Conservation (phyloP, 179 eudicot genomes). For the Silene noctiflora region DNA sequence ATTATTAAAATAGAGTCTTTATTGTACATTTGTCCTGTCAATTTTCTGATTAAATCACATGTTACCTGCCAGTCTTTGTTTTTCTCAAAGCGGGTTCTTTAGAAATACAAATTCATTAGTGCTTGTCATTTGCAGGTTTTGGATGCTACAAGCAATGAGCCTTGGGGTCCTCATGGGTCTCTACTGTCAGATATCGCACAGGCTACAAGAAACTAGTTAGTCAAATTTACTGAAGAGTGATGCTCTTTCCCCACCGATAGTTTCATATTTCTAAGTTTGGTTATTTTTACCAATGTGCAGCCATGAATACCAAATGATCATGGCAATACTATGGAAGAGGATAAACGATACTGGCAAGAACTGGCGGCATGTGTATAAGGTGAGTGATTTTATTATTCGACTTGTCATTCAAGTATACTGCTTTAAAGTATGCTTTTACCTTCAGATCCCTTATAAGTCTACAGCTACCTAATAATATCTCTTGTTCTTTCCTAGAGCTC, state of each 20-base stretch:
- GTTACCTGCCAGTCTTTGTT: slow-evolving; percentile 4
- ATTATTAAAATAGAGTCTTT: not conserved
- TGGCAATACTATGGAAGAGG: slow-evolving; percentile 91
- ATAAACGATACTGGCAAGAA: slow-evolving; percentile 91
- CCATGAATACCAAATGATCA: slow-evolving; percentile 91
- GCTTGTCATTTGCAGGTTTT: slow-evolving; percentile 48
- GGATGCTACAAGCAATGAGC: slow-evolving; percentile 99
- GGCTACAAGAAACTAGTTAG: slow-evolving; percentile 89
- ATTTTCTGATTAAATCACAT: not conserved
- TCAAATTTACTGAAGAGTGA: not conserved
- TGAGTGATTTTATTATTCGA: slow-evolving; percentile 15
- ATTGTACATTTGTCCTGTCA: not conserved
- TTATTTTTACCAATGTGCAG: slow-evolving; percentile 38
- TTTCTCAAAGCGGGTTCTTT: not conserved
- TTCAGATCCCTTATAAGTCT: not conserved
- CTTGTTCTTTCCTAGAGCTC: not conserved
- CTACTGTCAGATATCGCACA: slow-evolving; percentile 95
- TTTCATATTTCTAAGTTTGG: slow-evolving; percentile 6
- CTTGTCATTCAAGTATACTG: not conserved
- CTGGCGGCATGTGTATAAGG: slow-evolving; percentile 99
- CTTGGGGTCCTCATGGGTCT: slow-evolving; percentile 99
- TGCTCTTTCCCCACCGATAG: not conserved
- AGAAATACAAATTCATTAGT: not conserved
- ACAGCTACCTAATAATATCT: not conserved
- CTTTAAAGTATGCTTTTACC: slow-evolving; percentile 2